Evolutionary conservation across 1,139 yeast species (phyloP).

Genomic region (Taphrina wiesneri): DNA sequence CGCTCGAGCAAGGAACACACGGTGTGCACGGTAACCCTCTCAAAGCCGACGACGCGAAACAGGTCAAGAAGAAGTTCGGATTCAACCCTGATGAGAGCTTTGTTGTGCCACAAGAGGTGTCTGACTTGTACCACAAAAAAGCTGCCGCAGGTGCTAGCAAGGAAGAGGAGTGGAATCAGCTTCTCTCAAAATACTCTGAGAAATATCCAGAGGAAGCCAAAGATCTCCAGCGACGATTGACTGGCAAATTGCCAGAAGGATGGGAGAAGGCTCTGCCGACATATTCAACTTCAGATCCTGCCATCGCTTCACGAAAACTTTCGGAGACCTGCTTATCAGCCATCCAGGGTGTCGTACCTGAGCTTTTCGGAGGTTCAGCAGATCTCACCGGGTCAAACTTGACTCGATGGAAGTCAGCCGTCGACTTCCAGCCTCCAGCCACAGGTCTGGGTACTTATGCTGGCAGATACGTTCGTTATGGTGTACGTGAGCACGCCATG

Average conservation of each 20-base stretch:
- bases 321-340: constrained; percentile 77
- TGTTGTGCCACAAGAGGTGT: constrained; percentile 79
- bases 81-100: constrained; percentile 85
- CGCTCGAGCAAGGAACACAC: constrained; percentile 81
- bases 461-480: constrained; percentile 96
- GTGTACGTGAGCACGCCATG: constrained; percentile 99
- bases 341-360: constrained; percentile 72
- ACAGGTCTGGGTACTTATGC: constrained; percentile 79
- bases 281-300: constrained; percentile 74
- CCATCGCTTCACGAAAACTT: constrained; percentile 93
- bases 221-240: constrained; percentile 78
- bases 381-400: constrained; percentile 97
- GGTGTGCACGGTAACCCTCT: constrained; percentile 97
- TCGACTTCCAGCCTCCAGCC: constrained; percentile 90
- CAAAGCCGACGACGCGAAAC: constrained; percentile 88
- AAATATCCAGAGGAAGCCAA: constrained; percentile 80
- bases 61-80: constrained; percentile 80
- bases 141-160: constrained; percentile 63
- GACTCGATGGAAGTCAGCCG: constrained; percentile 82
- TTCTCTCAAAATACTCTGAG: constrained; percentile 61
- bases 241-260: constrained; percentile 75
- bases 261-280: constrained; percentile 81
- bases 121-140: constrained; percentile 62
- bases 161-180: constrained; percentile 72
- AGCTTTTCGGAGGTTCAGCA: constrained; percentile 96